These are phyloP conservation scores for Penicillium parvum DNA, from an alignment of 495 filamentous ascomycete genomes.

Conservation along the genomic window DNA sequence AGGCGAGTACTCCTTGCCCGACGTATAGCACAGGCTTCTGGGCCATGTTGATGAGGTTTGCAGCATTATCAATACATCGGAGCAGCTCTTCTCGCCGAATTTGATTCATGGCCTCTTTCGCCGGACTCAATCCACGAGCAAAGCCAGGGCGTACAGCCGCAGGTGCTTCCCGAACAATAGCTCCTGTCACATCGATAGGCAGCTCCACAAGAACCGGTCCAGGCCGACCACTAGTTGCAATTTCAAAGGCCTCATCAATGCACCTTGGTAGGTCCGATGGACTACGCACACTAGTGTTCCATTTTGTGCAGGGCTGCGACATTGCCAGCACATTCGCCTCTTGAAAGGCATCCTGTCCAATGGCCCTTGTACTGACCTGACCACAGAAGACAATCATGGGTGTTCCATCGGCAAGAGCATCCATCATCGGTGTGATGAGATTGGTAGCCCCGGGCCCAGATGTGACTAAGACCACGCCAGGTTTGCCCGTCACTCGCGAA, in stretches of 20 bases:
- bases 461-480: conserved; percentile 59
- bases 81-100: neutral
- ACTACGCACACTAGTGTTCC: conserved; percentile 61
- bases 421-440: conserved; percentile 58
- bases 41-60: conserved; percentile 54
- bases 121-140: neutral
- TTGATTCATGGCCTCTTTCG: conserved; percentile 40
- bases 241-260: conserved; percentile 62
- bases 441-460: conserved; percentile 64
- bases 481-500: conserved; percentile 54
- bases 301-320: conserved; percentile 60
- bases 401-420: conserved; percentile 58
- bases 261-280: conserved; percentile 54
- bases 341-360: conserved; percentile 60
- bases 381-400: conserved; percentile 61
- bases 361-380: conserved; percentile 52
- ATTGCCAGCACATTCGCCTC: conserved; percentile 62
- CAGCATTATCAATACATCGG: conserved; percentile 39
- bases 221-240: conserved; percentile 54
- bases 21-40: conserved; percentile 60
- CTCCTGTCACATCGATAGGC: conserved; percentile 56
- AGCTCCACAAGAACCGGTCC: conserved; percentile 60
- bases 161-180: conserved; percentile 20
- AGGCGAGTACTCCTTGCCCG: conserved; percentile 55
- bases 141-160: conserved; percentile 5